Evolutionary conservation across 371 early-diverging fungal species (phyloP).

Genomic region (Mortierella polycephala): DNA sequence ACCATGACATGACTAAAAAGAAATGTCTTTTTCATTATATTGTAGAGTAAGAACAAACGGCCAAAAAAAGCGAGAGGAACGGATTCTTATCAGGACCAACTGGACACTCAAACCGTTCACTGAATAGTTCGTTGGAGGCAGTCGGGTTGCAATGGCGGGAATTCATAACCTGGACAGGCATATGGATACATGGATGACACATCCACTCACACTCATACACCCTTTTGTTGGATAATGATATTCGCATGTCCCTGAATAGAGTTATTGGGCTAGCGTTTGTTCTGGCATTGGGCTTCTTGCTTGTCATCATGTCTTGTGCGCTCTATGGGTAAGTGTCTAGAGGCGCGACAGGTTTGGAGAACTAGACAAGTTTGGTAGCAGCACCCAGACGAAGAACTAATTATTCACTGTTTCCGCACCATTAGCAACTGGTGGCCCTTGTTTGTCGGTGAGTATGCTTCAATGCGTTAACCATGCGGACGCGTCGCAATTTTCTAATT

Average conservation of each 20-base stretch:
- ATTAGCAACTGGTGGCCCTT: slow-evolving; percentile 93
- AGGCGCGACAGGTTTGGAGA: not conserved
- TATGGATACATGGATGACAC: too few relatives aligned
- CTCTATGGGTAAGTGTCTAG: slow-evolving; percentile 73
- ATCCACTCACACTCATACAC: too few relatives aligned
- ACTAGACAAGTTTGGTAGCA: not conserved
- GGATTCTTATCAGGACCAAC: too few relatives aligned
- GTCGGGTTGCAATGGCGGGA: too few relatives aligned
- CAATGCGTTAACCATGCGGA: not conserved
- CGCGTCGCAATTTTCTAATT: not conserved
- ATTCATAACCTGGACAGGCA: too few relatives aligned
- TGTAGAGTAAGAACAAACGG: too few relatives aligned
- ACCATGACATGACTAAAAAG: too few relatives aligned
- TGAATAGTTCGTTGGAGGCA: too few relatives aligned
- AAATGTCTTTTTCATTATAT: too few relatives aligned
- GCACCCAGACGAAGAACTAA: not conserved
- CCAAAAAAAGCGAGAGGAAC: too few relatives aligned
- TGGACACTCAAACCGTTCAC: too few relatives aligned
- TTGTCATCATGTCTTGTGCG: slow-evolving; percentile 94
- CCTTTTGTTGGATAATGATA: too few relatives aligned
- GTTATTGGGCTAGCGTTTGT: slow-evolving; percentile 89
- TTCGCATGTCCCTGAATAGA: slow-evolving; percentile 30
- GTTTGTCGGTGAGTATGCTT: slow-evolving; percentile 69
- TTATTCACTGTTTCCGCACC: not conserved
- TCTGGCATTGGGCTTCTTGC: slow-evolving; percentile 88